Percentiles rank a stretch among this genome's conserved stretches.
phyloP scores from a whole-genome alignment of 148 eudicot genomes.

The Suaeda aralocaspica region DNA sequence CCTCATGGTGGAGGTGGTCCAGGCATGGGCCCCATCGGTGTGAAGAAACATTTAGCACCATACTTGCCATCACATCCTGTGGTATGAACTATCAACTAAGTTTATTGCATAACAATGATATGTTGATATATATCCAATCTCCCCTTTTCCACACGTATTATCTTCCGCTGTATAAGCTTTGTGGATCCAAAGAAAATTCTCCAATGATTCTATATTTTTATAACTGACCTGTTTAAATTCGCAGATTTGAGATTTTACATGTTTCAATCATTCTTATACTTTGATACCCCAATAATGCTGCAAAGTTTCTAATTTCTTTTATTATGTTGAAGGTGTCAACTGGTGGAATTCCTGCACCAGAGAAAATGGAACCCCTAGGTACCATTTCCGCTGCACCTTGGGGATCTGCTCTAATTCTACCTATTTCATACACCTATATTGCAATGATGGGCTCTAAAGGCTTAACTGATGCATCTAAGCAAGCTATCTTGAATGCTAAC shows the following conservation, averaged over 20 bases:
- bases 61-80: constrained; percentile 96
- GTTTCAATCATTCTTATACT: neutral
- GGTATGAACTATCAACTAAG: constrained; percentile 46
- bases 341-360: constrained; percentile 89
- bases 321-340: constrained; percentile 57
- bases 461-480: constrained; percentile 92
- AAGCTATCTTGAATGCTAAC: constrained; percentile 90
- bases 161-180: neutral
- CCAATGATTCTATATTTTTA: neutral
- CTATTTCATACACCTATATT: constrained; percentile 93
- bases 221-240: neutral
- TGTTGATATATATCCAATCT: neutral
- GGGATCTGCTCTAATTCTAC: constrained; percentile 96
- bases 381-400: constrained; percentile 96
- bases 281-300: neutral
- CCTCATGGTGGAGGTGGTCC: constrained; percentile 99
- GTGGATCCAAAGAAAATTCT: neutral
- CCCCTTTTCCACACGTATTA: neutral
- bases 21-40: constrained; percentile 99
- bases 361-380: constrained; percentile 67
- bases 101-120: neutral
- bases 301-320: constrained; percentile 15
- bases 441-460: constrained; percentile 99
- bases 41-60: constrained; percentile 96
- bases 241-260: neutral